A percentile compares a stretch with the other conserved stretches of the same genome.
phyloP scores from a whole-genome alignment of 1,284 basidiomycete genomes.

The Golubevia pallescens region DNA sequence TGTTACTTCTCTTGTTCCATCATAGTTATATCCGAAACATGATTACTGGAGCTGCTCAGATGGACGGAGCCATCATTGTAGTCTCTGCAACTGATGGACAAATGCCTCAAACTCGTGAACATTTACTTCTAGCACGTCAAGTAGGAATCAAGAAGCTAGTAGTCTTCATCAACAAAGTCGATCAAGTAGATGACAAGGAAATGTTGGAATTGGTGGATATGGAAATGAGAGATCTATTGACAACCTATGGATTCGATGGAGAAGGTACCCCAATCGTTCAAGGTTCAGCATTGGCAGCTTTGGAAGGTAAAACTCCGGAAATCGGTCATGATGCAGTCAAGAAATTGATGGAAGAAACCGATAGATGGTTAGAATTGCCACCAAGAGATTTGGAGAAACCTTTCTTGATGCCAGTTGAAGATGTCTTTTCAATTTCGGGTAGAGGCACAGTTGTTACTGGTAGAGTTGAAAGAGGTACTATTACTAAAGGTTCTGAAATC shows the following conservation, averaged over 20 bases:
- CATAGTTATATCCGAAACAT: slow-evolving; percentile 72
- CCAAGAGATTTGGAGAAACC: slow-evolving; percentile 96
- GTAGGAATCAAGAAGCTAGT: slow-evolving; percentile 98
- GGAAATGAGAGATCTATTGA: slow-evolving; percentile 99
- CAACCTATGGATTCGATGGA: slow-evolving; percentile 87
- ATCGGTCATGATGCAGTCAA: slow-evolving; percentile 82
- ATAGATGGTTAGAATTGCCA: slow-evolving; percentile 94
- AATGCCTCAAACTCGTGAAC: slow-evolving; percentile 99
- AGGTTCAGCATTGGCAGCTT: slow-evolving; percentile 93
- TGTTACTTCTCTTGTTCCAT: too few relatives aligned
- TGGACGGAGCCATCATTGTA: slow-evolving; percentile 78
- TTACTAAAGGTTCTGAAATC: slow-evolving; percentile 90
- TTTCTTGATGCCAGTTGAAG: slow-evolving; percentile 96
- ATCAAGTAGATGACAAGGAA: slow-evolving; percentile 93
- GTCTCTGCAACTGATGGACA: slow-evolving; percentile 99
- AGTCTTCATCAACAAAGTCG: slow-evolving; percentile 99
- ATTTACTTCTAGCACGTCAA: slow-evolving; percentile 94
- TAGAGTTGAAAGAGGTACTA: slow-evolving; percentile 92
- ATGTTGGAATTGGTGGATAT: slow-evolving; percentile 99
- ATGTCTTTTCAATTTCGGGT: slow-evolving; percentile 96
- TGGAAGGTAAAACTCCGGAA: slow-evolving; percentile 81
- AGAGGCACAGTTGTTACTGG: slow-evolving; percentile 98
- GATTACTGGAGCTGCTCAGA: slow-evolving; percentile 99
- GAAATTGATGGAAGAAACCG: slow-evolving; percentile 86
- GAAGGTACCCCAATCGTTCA: slow-evolving; percentile 96